Evolutionary conservation across 2,329 filamentous ascomycete genomes (phyloP).

Genomic region (Mycosphaerella arachidis): DNA sequence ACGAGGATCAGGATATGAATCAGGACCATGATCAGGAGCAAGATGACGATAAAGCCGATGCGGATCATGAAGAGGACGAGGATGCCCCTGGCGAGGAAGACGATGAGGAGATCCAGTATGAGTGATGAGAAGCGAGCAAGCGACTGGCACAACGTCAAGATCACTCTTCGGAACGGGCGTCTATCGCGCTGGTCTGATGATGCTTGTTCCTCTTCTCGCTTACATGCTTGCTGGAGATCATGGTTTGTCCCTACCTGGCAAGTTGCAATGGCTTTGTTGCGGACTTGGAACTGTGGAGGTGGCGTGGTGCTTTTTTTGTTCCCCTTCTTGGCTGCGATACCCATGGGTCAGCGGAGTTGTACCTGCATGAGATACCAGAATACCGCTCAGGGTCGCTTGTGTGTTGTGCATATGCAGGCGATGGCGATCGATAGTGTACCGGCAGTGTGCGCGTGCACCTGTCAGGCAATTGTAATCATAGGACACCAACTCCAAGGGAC

Average conservation of each 20-base stretch:
- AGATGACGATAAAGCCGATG: constrained; percentile 17
- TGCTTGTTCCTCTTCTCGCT: background rate
- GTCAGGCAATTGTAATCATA: background rate
- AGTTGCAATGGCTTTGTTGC: no score
- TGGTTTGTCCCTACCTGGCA: background rate
- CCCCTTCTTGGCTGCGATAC: background rate
- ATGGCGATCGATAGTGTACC: background rate
- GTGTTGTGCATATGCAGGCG: background rate
- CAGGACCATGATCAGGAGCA: background rate
- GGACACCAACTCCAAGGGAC: background rate
- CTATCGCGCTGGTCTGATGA: background rate
- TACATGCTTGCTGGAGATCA: background rate
- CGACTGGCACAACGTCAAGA: no score
- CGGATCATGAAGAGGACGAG: constrained; percentile 22
- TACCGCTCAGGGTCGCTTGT: background rate
- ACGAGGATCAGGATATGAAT: constrained; percentile 2
- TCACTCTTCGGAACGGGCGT: background rate
- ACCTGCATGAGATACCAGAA: background rate
- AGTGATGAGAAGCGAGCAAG: constrained; percentile 12
- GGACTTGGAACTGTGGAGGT: background rate
- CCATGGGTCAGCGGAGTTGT: background rate
- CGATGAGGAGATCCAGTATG: constrained; percentile 29
- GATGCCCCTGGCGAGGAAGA: constrained; percentile 25
- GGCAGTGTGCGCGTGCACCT: background rate
- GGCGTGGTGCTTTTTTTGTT: background rate